Evolutionary conservation across 768 basidiomycete genomes (phyloP).

Genomic region (Termitomyces sp.): DNA sequence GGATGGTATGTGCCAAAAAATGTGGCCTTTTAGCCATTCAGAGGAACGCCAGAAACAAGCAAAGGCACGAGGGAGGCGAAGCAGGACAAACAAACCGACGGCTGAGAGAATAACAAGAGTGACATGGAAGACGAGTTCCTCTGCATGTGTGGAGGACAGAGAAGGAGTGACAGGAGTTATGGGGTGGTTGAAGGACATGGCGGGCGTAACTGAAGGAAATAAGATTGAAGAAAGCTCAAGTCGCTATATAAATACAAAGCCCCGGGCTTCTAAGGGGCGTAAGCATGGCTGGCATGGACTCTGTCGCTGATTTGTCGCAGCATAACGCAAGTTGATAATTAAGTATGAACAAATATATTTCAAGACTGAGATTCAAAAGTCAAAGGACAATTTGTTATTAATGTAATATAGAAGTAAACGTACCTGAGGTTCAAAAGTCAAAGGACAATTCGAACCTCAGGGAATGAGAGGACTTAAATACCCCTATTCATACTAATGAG

Average conservation of each 20-base stretch:
- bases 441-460: too few species aligned
- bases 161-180: conserved; percentile 9
- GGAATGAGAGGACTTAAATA: too few species aligned
- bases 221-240: background rate
- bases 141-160: conserved; percentile 7
- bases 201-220: background rate
- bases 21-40: conserved; percentile 51
- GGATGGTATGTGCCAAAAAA: conserved; percentile 30
- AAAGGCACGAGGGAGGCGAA: conserved; percentile 43
- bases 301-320: background rate
- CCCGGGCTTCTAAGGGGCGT: background rate
- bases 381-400: too few species aligned
- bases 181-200: conserved; percentile 3
- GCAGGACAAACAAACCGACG: conserved; percentile 32
- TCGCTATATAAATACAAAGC: conserved; percentile 12
- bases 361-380: too few species aligned
- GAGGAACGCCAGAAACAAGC: conserved; percentile 45
- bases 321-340: too few species aligned
- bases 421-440: too few species aligned
- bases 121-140: conserved; percentile 31
- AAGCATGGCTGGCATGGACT: background rate
- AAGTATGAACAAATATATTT: too few species aligned
- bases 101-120: conserved; percentile 41
- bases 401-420: too few species aligned
- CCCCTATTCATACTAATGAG: too few species aligned